Evolutionary conservation across 1,284 basidiomycete genomes (phyloP).

Genomic region (Salmacisia buchloeana): DNA sequence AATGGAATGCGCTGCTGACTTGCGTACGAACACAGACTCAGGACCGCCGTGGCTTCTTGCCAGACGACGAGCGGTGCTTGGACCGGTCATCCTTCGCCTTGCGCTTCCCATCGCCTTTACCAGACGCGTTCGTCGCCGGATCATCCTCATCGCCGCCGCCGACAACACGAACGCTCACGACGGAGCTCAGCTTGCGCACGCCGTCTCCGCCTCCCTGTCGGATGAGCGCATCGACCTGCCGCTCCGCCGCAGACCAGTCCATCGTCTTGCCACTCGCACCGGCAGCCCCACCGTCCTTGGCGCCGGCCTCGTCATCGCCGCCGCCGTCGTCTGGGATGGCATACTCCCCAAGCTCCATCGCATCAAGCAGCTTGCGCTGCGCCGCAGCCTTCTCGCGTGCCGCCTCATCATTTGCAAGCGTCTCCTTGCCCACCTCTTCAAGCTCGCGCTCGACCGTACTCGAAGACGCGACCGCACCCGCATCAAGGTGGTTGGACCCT

Average conservation of each 20-base stretch:
- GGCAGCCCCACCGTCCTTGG: neutral
- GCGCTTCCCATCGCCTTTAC: neutral
- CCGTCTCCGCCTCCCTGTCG: neutral
- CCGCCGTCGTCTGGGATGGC: conserved; percentile 26
- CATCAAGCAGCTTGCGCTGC: conserved; percentile 29
- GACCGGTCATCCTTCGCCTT: neutral
- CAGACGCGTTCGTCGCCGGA: neutral
- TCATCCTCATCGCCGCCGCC: neutral
- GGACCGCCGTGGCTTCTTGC: conserved; percentile 6
- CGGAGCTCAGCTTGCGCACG: neutral
- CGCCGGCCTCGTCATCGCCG: conserved; percentile 9
- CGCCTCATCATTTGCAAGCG: conserved; percentile 21
- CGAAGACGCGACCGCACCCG: conserved; percentile 15
- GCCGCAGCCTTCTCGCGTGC: conserved; percentile 10
- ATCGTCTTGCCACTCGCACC: neutral
- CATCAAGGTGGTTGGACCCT: conserved; percentile 11
- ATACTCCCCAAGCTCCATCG: conserved; percentile 36
- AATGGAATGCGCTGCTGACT: no score
- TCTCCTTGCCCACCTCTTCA: conserved; percentile 27
- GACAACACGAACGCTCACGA: neutral
- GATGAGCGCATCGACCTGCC: conserved; percentile 20
- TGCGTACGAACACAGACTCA: no score
- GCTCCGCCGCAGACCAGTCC: conserved; percentile 44
- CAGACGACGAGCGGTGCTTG: neutral
- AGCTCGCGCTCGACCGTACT: conserved; percentile 37